Evolutionary conservation across 2,329 filamentous ascomycete species (phyloP), one percentile per base, ranked within the genome.

Genomic region (Hirsutella rhossiliensis): DNA sequence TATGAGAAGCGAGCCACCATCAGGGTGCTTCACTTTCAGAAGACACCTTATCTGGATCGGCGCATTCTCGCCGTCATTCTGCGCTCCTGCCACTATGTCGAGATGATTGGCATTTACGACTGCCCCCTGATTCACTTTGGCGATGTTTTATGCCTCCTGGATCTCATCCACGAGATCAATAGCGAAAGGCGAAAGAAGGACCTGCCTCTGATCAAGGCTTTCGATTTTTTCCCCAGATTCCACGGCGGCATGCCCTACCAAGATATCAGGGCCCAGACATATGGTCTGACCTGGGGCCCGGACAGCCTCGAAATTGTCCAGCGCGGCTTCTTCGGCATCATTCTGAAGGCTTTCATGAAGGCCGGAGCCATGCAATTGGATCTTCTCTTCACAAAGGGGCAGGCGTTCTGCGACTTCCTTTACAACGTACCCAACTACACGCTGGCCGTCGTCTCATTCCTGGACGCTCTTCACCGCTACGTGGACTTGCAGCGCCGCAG

Each of bases 111-210:
- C 2, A 50, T 66, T 2, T 66, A 65, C 43, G 54, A 62, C 41
- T 66, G 63, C 23, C 61, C 61, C 0, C 45, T 65, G 2, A 48
- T 66, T 5, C 58, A 64, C 27, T 53, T 63, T n/a, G 63, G 60
- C 11, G 63, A 66, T 19, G 43, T 62, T 0, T 42, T 62, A 1
- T 53, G 49, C 11, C 43, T 66, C 0, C 48, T 66, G 1, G 62
- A 66, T 42, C 45, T 65, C 3, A 62, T 66, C 18, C 43, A 58
- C 29, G 61, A 65, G 38, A 48, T 66, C 38, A 66, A 66, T 38
- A 7, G 31, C 12, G 37, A 49, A 3, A 55, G 62, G 0, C 43
- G 42, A 5, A 19, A 42, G 3, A 12, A 42, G 3, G 30, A 28
- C 0, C 20, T 46, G 3, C 45, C 56, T 1, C 20, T 38, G 0